These are phyloP conservation scores for Peterozyma toletana DNA, from an alignment of 805 yeast genomes.

Conservation along the genomic window DNA sequence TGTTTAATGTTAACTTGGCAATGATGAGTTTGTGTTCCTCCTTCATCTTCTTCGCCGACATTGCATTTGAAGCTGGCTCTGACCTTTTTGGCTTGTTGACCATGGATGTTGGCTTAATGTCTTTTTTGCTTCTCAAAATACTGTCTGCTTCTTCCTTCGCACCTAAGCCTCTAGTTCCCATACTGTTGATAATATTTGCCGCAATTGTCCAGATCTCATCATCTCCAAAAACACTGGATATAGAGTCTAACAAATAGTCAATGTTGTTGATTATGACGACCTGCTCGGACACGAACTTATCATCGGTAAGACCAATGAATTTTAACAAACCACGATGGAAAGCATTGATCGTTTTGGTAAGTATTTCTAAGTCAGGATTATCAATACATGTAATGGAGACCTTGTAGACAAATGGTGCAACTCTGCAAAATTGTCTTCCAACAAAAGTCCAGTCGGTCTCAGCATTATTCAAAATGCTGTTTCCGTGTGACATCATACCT, in stretches of 20 bases:
- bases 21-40: slow-evolving; percentile 51
- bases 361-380: slow-evolving; percentile 4
- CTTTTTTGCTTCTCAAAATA: background rate
- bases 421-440: slow-evolving; percentile 59
- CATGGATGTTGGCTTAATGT: background rate
- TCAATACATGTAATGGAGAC: slow-evolving; percentile 22
- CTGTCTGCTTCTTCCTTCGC: slow-evolving; percentile 25
- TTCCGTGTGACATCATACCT: slow-evolving; percentile 1
- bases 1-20: slow-evolving; percentile 53
- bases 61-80: slow-evolving; percentile 16
- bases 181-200: slow-evolving; percentile 39
- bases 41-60: slow-evolving; percentile 27
- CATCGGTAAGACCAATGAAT: slow-evolving; percentile 42
- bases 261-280: slow-evolving; percentile 51
- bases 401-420: slow-evolving; percentile 43
- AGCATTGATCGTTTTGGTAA: slow-evolving; percentile 14
- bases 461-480: slow-evolving; percentile 40
- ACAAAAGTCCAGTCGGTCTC: slow-evolving; percentile 52
- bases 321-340: slow-evolving; percentile 25
- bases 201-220: slow-evolving; percentile 32
- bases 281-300: slow-evolving; percentile 52
- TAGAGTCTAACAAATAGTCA: slow-evolving; percentile 43
- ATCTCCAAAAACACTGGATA: slow-evolving; percentile 31
- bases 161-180: slow-evolving; percentile 52
- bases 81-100: background rate